phyloP scores from a whole-genome alignment of 306 rosid genomes.

The Myrica gale region DNA sequence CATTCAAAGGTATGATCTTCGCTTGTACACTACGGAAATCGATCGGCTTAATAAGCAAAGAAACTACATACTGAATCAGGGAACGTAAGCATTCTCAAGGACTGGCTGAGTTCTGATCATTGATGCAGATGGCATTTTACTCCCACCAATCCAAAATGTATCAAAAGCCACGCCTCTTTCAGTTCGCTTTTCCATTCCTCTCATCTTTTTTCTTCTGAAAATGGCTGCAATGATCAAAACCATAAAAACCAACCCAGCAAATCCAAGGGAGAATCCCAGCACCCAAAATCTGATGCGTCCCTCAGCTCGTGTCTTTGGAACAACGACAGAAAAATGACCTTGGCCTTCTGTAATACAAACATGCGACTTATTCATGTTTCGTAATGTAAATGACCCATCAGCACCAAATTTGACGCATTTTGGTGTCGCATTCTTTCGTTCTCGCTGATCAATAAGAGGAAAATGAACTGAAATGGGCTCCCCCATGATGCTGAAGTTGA shows the following conservation, averaged over 20 bases:
- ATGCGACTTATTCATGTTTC: constrained; percentile 41
- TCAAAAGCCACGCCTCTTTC: constrained; percentile 57
- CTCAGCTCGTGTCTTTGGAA: constrained; percentile 30
- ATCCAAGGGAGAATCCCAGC: constrained; percentile 47
- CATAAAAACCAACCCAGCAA: constrained; percentile 43
- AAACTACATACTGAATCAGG: constrained; percentile 13
- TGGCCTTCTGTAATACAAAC: constrained; percentile 40
- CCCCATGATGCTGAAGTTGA: constrained; percentile 35
- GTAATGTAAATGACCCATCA: constrained; percentile 46
- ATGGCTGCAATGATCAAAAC: constrained; percentile 30
- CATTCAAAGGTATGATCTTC: too few relatives aligned
- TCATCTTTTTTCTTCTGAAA: constrained; percentile 41
- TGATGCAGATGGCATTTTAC: constrained; percentile 78
- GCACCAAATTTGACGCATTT: constrained; percentile 54
- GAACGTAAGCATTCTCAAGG: constrained; percentile 53
- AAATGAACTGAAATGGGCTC: constrained; percentile 54
- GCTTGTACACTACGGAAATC: too few relatives aligned
- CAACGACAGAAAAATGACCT: constrained; percentile 66
- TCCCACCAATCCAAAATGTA: constrained; percentile 72
- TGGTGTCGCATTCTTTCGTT: constrained; percentile 36
- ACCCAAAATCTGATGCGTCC: constrained; percentile 25
- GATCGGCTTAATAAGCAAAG: neutral
- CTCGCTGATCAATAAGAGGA: constrained; percentile 8
- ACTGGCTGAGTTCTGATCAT: constrained; percentile 72
- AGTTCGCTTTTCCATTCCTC: constrained; percentile 59